Conservation (phyloP, 305 asterid species). For the Fraxinus velutina region DNA sequence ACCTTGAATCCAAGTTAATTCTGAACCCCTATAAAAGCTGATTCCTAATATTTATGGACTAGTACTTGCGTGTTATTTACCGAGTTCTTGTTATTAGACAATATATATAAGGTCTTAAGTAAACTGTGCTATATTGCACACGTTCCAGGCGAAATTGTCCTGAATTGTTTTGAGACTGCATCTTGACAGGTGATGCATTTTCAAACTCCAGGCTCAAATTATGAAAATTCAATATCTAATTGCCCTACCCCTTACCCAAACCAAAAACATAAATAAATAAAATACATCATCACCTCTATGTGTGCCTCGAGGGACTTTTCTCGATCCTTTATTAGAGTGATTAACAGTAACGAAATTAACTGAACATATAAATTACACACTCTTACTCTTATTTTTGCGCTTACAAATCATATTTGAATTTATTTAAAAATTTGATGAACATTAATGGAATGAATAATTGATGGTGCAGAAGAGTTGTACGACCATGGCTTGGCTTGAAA, state of each 20-base stretch:
- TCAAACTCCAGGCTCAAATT: neutral
- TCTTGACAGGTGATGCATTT: neutral
- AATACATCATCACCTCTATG: neutral
- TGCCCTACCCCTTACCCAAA: neutral
- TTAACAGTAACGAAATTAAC: neutral
- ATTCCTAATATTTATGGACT: neutral
- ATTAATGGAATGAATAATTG: constrained; percentile 13
- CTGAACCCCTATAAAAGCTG: neutral
- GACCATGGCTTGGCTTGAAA: constrained; percentile 91
- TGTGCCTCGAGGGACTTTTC: neutral
- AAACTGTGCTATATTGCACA: neutral
- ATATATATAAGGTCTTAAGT: neutral
- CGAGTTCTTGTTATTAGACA: neutral
- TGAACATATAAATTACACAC: neutral
- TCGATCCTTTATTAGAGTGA: neutral
- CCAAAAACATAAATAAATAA: neutral
- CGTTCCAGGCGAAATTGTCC: neutral
- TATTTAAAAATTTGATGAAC: neutral
- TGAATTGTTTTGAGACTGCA: neutral
- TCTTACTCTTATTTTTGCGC: neutral
- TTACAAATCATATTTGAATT: neutral
- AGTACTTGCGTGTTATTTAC: neutral
- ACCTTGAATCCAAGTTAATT: neutral
- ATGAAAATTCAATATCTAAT: neutral
- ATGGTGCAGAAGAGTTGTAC: constrained; percentile 76